Evolutionary conservation across 371 early-diverging fungal species (phyloP).

Genomic region (Funneliformis caledonium): DNA sequence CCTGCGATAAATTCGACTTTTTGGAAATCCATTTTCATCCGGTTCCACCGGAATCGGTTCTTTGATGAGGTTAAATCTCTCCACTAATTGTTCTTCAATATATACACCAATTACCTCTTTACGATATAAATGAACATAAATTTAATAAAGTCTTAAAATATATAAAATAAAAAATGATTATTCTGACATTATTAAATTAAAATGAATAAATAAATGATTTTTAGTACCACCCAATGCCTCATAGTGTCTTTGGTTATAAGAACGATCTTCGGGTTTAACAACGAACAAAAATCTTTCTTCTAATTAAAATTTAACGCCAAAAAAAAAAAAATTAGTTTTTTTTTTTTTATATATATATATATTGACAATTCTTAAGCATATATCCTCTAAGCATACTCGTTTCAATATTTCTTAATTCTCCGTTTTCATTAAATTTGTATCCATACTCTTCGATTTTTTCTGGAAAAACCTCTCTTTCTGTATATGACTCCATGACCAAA

Average conservation of each 20-base stretch:
- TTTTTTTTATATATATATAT: not conserved
- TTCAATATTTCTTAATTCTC: slow-evolving; percentile 42
- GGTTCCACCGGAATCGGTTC: slow-evolving; percentile 16
- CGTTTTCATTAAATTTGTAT: slow-evolving; percentile 43
- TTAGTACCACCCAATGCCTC: slow-evolving; percentile 33
- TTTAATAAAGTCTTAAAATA: not conserved
- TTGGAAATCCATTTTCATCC: not conserved
- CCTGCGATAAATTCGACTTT: slow-evolving; percentile 34
- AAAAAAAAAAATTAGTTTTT: not conserved
- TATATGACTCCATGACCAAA: not conserved
- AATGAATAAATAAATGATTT: not conserved
- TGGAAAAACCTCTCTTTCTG: not conserved
- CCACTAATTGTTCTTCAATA: slow-evolving; percentile 21
- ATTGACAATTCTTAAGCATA: not conserved
- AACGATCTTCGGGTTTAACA: slow-evolving; percentile 7
- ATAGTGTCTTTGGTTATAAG: slow-evolving; percentile 34
- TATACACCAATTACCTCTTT: slow-evolving; percentile 18
- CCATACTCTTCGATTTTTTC: slow-evolving; percentile 39
- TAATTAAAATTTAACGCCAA: not conserved
- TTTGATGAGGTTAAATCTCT: not conserved
- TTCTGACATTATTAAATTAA: not conserved
- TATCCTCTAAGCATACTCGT: slow-evolving; percentile 28
- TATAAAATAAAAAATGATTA: not conserved
- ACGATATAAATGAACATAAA: not conserved
- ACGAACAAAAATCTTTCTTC: slow-evolving; percentile 20